Conservation (phyloP, 1,139 yeast species). For the Candida tunisiensis region DNA sequence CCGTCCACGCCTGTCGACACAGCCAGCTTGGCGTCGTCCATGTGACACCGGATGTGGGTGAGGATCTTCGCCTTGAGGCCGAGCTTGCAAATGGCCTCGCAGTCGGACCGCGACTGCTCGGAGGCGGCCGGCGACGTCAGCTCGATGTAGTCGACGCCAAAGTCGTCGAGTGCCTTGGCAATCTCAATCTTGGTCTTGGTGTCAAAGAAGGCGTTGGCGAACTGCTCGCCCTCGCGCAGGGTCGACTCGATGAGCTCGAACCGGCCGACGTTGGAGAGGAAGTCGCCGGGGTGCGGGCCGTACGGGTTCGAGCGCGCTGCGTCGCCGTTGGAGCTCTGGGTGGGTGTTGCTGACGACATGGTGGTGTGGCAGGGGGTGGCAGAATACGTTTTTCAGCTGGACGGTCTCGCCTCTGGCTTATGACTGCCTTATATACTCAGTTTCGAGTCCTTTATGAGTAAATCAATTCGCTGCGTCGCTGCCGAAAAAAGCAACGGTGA, state of each 20-base stretch:
- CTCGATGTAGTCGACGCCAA: conserved; percentile 96
- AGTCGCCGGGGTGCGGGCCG: conserved; percentile 92
- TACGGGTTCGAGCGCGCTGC: conserved; percentile 43
- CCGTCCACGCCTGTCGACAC: conserved; percentile 98
- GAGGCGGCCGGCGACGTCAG: conserved; percentile 95
- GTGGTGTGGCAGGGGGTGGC: too few species aligned
- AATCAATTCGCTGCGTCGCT: too few species aligned
- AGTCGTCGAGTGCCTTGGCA: conserved; percentile 93
- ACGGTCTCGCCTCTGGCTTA: too few species aligned
- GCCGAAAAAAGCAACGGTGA: too few species aligned
- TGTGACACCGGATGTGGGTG: conserved; percentile 88
- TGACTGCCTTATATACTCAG: too few species aligned
- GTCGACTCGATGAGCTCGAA: conserved; percentile 93
- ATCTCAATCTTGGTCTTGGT: conserved; percentile 95
- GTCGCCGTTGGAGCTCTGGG: too few species aligned
- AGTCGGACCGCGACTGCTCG: conserved; percentile 82
- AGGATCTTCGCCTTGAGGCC: conserved; percentile 91
- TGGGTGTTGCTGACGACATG: too few species aligned
- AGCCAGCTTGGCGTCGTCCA: conserved; percentile 97
- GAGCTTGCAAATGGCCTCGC: conserved; percentile 95
- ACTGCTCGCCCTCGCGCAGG: conserved; percentile 96
- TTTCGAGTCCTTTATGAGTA: too few species aligned
- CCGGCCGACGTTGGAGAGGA: conserved; percentile 70
- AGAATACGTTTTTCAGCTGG: too few species aligned
- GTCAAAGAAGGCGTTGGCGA: conserved; percentile 90